Evolutionary conservation across 805 yeast species (phyloP).

Genomic region (Lipomyces oligophaga): DNA sequence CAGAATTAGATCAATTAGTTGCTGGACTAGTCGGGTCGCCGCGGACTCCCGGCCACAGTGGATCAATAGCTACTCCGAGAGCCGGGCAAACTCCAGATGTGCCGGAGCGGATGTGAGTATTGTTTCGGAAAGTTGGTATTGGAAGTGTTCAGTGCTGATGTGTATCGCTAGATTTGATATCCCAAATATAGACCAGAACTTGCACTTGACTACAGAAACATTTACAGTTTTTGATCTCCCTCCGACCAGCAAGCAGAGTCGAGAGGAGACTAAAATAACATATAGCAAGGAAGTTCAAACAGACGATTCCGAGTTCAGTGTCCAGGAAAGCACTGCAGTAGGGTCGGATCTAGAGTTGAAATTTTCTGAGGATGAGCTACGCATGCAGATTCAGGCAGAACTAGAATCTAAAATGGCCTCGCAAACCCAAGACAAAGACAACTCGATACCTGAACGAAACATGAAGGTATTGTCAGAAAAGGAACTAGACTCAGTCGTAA

Average conservation of each 20-base stretch:
- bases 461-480: background rate
- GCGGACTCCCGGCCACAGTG: background rate
- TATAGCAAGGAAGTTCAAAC: constrained; percentile 37
- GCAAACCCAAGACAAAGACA: background rate
- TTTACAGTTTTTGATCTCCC: constrained; percentile 7
- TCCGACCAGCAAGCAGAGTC: background rate
- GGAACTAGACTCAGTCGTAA: background rate
- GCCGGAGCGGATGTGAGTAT: background rate
- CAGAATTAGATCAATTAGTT: constrained; percentile 34
- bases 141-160: background rate
- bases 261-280: constrained; percentile 10
- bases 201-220: background rate
- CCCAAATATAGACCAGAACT: background rate
- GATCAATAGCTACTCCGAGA: background rate
- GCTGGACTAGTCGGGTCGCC: constrained; percentile 30
- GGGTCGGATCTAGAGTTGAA: background rate
- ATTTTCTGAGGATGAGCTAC: constrained; percentile 1
- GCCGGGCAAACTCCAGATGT: background rate
- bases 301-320: constrained; percentile 3
- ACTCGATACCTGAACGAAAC: background rate
- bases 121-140: no score
- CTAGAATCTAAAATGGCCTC: background rate
- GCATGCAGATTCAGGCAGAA: constrained; percentile 17
- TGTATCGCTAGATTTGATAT: background rate
- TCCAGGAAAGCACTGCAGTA: background rate